Evolutionary conservation across 2,329 filamentous ascomycete genomes (phyloP).

Genomic region (Colletotrichum orchidophilum): DNA sequence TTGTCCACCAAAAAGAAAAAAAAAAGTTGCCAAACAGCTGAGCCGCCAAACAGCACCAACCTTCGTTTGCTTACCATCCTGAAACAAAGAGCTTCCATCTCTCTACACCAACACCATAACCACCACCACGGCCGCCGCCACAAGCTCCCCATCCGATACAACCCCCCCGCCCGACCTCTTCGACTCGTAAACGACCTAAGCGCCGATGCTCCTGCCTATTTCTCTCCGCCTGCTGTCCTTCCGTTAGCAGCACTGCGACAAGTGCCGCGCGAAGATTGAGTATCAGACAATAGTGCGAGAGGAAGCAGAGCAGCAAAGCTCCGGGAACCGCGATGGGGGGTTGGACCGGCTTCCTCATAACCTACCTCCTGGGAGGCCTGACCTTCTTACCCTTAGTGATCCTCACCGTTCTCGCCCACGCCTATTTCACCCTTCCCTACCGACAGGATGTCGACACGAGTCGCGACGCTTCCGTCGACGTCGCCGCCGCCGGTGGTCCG

Average conservation of each 20-base stretch:
- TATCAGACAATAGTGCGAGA: not conserved
- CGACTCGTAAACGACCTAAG: not conserved
- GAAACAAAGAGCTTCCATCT: constrained; percentile 11
- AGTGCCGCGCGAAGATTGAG: constrained; percentile 20
- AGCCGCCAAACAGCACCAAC: not conserved
- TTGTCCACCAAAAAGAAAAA: not conserved
- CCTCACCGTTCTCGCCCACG: constrained; percentile 68
- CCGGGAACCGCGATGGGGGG: constrained; percentile 53
- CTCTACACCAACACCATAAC: not conserved
- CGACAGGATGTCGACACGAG: constrained; percentile 50
- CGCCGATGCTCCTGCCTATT: constrained; percentile 24
- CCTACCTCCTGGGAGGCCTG: constrained; percentile 87
- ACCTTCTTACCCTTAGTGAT: constrained; percentile 85
- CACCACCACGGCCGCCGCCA: not conserved
- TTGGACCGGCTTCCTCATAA: constrained; percentile 70
- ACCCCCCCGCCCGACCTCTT: not conserved
- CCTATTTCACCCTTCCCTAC: constrained; percentile 73
- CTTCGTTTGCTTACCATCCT: not conserved
- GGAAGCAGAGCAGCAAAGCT: constrained; percentile 14
- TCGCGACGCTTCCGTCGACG: constrained; percentile 45
- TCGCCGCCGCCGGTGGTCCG: constrained; percentile 42
- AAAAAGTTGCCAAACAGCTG: not conserved
- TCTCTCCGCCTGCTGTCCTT: constrained; percentile 6
- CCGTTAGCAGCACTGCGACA: constrained; percentile 23
- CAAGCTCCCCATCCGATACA: not conserved